Percentiles rank a stretch among this genome's conserved stretches.
Conservation (phyloP, 1,139 yeast species). For the Maudiozyma humilis region DNA sequence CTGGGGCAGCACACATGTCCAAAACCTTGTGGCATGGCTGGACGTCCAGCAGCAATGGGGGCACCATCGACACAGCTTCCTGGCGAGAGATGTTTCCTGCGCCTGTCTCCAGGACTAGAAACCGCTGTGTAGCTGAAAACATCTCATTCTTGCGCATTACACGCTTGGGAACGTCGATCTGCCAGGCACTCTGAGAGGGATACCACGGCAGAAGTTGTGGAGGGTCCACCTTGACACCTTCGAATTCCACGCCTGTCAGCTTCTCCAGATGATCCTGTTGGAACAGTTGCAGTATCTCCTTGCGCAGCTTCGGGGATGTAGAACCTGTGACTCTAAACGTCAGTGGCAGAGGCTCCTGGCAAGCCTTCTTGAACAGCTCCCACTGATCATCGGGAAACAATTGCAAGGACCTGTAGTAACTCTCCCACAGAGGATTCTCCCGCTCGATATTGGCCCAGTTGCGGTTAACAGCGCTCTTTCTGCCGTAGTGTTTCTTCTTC, state of each 20-base stretch:
- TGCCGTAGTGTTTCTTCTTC: constrained; percentile 28
- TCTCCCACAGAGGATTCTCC: constrained; percentile 82
- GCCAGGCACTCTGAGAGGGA: constrained; percentile 87
- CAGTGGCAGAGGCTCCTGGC: constrained; percentile 77
- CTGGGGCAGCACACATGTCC: constrained; percentile 99
- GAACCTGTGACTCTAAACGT: constrained; percentile 87
- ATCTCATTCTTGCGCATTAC: constrained; percentile 84
- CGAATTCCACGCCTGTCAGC: constrained; percentile 37
- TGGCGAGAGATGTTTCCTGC: constrained; percentile 96
- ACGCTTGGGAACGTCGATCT: constrained; percentile 81
- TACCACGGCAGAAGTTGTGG: constrained; percentile 74
- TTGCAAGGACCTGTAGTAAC: constrained; percentile 63
- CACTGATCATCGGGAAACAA: constrained; percentile 60
- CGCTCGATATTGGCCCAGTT: constrained; percentile 63
- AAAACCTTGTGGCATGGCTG: constrained; percentile 83
- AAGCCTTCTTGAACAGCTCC: constrained; percentile 64
- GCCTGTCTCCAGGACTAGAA: constrained; percentile 86
- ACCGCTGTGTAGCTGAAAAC: constrained; percentile 81
- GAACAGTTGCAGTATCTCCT: constrained; percentile 55
- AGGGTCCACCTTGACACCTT: constrained; percentile 40
- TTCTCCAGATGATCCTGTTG: constrained; percentile 51
- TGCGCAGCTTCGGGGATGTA: constrained; percentile 57
- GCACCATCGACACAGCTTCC: constrained; percentile 98
- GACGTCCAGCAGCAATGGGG: constrained; percentile 86
- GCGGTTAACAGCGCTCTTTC: constrained; percentile 19